Evolutionary conservation across 306 rosid genomes (phyloP), one percentile per base, ranked within the genome.

Genomic region (Hylodesmum podocarpum): DNA sequence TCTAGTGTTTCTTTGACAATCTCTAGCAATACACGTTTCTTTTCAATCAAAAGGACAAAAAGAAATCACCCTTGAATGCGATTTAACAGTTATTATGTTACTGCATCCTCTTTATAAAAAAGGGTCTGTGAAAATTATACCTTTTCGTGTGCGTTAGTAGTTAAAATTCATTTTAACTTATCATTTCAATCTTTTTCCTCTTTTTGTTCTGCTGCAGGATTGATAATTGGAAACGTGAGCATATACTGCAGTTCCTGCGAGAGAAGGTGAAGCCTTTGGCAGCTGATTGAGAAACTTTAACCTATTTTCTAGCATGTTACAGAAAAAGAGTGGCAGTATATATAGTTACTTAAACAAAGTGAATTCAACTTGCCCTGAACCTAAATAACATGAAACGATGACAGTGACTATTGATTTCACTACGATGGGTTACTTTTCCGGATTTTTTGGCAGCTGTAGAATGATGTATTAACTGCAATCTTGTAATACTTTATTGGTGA

Each of bases 191-290:
- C 4, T 13, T 34, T 36, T 67, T 40, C 41, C 41, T n/a, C 65
- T 31, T 41, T 62, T 4, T 75, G 22, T 13, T 13, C 31, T 63
- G 55, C 73, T 70, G 71, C 93, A 94, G 97, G 79, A 81, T 95
- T 29, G 99, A 95, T 81, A 95, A 95, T 75, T 95, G 99, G 99
- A 95, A 95, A 82, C 96, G 92, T 4, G 93, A 95, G 81, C 97
- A 95, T 78, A 77, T 95, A 59, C 84, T 92, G 80, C 97, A 89
- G 87, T 95, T 90, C 84, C 81, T 95, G 78, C 79, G 83, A 40
- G 97, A 93, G 87, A 95, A 90, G 84, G 83, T 95, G 61, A 90
- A 89, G 77, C 82, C 82, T 51, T 21, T 55, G 77, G 87, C 88
- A 7, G 89, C 85, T 66, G 62, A 37, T 29, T 89, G 87, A 91